These are phyloP conservation scores for Phoma sp. DNA, from an alignment of 2,329 filamentous ascomycete genomes.

Conservation along the genomic window DNA sequence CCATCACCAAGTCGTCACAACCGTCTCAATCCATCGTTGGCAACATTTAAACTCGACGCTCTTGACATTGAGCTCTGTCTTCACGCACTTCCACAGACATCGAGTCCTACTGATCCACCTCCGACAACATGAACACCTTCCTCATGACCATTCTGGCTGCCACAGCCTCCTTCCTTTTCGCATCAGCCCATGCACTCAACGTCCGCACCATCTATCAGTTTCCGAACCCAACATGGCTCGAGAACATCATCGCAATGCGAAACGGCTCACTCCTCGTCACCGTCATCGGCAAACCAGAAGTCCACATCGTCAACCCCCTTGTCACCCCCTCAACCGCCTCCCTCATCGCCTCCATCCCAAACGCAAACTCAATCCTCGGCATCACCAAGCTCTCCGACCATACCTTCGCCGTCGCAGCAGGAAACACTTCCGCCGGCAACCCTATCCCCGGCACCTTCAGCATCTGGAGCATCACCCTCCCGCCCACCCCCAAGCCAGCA, in stretches of 20 bases:
- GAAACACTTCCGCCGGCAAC: constrained; percentile 11
- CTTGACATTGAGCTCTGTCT: too few species aligned
- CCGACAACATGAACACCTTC: not conserved
- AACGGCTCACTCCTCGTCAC: constrained; percentile 50
- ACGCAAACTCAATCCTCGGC: constrained; percentile 37
- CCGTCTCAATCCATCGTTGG: too few species aligned
- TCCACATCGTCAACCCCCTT: constrained; percentile 46
- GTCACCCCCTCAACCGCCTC: constrained; percentile 21
- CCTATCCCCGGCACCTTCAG: constrained; percentile 17
- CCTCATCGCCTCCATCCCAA: constrained; percentile 39
- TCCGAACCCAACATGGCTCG: constrained; percentile 38
- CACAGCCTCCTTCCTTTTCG: not conserved
- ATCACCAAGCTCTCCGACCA: constrained; percentile 48
- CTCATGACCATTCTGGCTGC: constrained; percentile 2
- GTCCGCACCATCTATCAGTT: constrained; percentile 34
- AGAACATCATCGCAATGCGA: constrained; percentile 49
- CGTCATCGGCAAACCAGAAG: constrained; percentile 40
- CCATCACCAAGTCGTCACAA: too few species aligned
- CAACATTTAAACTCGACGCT: too few species aligned
- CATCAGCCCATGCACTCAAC: not conserved
- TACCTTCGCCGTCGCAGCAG: constrained; percentile 44
- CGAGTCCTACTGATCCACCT: too few species aligned
- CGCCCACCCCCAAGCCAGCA: not conserved
- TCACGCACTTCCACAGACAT: too few species aligned
- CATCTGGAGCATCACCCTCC: constrained; percentile 31